A percentile compares a stretch with the other conserved stretches of the same genome.
Conservation (phyloP, 2,329 filamentous ascomycete species). For the Cladosporium sp. region DNA sequence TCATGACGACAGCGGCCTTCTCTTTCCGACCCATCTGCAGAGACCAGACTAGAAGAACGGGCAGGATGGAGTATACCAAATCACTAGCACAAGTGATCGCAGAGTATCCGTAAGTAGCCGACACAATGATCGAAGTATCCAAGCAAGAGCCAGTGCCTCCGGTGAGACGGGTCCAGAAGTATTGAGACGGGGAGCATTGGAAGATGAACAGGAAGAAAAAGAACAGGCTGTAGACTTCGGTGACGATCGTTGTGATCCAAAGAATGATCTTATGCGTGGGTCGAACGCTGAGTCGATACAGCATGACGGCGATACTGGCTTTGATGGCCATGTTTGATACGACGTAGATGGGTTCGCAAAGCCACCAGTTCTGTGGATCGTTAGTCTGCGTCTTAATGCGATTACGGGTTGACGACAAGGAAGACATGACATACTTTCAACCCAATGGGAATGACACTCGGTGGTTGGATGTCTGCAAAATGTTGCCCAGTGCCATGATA, state of each 20-base stretch:
- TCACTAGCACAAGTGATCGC: slow-evolving; percentile 17
- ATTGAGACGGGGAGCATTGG: slow-evolving; percentile 15
- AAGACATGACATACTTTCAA: slow-evolving; percentile 9
- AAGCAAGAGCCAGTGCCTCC: slow-evolving; percentile 14
- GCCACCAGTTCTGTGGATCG: slow-evolving; percentile 30
- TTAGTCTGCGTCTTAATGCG: background rate
- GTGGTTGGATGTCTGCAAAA: slow-evolving; percentile 13
- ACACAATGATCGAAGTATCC: slow-evolving; percentile 11
- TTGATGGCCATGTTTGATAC: slow-evolving; percentile 21
- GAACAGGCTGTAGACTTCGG: slow-evolving; percentile 15
- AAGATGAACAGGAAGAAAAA: slow-evolving; percentile 20
- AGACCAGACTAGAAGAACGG: slow-evolving; percentile 27
- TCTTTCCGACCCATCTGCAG: slow-evolving; percentile 23
- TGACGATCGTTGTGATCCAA: slow-evolving; percentile 14
- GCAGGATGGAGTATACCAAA: slow-evolving; percentile 23
- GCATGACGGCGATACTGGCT: slow-evolving; percentile 19
- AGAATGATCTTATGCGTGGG: slow-evolving; percentile 12
- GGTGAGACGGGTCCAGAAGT: slow-evolving; percentile 18
- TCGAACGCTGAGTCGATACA: slow-evolving; percentile 15
- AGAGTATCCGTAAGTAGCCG: slow-evolving; percentile 16
- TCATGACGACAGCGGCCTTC: slow-evolving; percentile 28
- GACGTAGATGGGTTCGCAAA: slow-evolving; percentile 24
- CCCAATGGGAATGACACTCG: slow-evolving; percentile 12
- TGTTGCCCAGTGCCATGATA: slow-evolving; percentile 17
- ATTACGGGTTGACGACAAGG: background rate